Evolutionary conservation across 2,329 filamentous ascomycete genomes (phyloP), one percentile per base, ranked within the genome.

Genomic region (Botrytis medusae): DNA sequence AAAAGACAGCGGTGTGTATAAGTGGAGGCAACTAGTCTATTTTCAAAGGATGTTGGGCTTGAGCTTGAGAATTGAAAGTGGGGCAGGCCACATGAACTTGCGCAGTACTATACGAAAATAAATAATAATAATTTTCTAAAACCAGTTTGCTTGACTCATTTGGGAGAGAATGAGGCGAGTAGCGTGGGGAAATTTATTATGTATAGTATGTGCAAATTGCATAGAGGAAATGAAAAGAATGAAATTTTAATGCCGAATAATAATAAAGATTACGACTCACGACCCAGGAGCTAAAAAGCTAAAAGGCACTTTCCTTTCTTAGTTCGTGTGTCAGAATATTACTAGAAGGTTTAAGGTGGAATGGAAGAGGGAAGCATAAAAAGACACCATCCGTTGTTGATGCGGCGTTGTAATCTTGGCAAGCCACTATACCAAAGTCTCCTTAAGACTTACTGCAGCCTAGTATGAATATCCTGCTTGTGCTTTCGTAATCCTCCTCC

Each of bases 261-360:
- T 48, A 34, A 25, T 18, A 32, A 46, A 48, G 12, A 37, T 20
- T 67, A 34, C 25, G 20, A 68, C 34, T 42, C 34, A 51, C 16
- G 34, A 42, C 18, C 12, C 10, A 40, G 9, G 54, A 32, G 18
- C 9, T 42, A 68, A 67, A 65, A n/a, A 22, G 60, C 60, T 42
- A 62, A 40, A 67, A 57, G 48, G 48, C 8, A 69, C 65, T 69
- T 69, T 42, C 48, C 48, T 57, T 57, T 68, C 44, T 59, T 70
- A 70, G 63, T 54, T 42, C 65, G 65, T 70, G 71, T 72, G 73
- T 69, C 46, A 67, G 60, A 57, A 73, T 74, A 73, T 67, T 29
- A 69, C 69, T 72, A 67, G 46, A 69, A 74, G 69, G 60, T 65
- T 61, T 42, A 34, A 40, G 46, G 34, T 54, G 34, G 9, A 68